Conservation (phyloP, 495 filamentous ascomycete species). For the Aspergillus avenaceus region DNA sequence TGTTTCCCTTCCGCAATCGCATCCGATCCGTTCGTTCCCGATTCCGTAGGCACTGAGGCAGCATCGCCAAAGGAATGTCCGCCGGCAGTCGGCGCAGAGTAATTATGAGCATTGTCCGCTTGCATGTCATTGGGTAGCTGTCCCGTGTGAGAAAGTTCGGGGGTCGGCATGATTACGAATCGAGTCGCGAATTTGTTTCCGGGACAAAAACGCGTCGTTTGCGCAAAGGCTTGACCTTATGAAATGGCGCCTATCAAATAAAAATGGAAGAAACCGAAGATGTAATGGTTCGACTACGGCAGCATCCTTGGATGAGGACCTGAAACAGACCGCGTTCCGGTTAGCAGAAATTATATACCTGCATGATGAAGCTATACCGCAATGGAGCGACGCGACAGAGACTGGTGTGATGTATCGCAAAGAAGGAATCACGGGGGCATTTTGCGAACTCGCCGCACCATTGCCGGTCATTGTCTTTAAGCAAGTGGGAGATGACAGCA, state of each 20-base stretch:
- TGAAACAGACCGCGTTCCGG: slow-evolving; percentile 8
- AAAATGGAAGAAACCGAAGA: background rate
- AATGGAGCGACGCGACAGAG: slow-evolving; percentile 10
- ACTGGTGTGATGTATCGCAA: slow-evolving; percentile 8
- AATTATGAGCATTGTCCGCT: slow-evolving; percentile 22
- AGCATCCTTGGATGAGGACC: slow-evolving; percentile 34
- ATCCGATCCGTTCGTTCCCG: slow-evolving; percentile 32
- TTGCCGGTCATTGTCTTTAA: background rate
- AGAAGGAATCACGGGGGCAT: slow-evolving; percentile 1
- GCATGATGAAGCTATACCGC: slow-evolving; percentile 2
- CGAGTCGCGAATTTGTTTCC: background rate
- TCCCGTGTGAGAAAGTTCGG: slow-evolving; percentile 27
- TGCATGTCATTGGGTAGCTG: slow-evolving; percentile 23
- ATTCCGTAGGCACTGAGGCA: slow-evolving; percentile 19
- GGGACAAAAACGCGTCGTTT: slow-evolving; percentile 16
- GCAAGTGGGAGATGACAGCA: background rate
- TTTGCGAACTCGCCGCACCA: background rate
- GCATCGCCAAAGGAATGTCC: too few species aligned
- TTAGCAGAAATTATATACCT: slow-evolving; percentile 13
- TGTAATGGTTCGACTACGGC: slow-evolving; percentile 17
- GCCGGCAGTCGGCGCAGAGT: too few species aligned
- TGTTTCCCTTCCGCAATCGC: slow-evolving; percentile 53
- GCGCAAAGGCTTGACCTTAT: slow-evolving; percentile 11
- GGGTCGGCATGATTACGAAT: slow-evolving; percentile 34
- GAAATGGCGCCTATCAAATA: slow-evolving; percentile 13